Conservation (phyloP, 441 rosid genomes). For the Erodium texanum region DNA sequence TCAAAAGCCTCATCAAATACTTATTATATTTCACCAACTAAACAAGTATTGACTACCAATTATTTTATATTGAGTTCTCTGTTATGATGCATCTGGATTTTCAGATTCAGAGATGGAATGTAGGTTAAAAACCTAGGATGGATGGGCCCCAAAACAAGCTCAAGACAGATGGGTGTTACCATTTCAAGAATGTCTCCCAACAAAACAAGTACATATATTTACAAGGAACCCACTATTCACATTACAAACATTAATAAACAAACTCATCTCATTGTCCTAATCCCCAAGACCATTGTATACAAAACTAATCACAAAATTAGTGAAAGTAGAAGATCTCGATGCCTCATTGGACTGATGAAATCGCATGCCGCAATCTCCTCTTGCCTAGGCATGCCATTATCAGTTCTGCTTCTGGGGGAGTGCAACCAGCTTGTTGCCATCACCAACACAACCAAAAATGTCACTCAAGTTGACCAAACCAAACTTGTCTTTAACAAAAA, state of each 20-base stretch:
- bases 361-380: slow-evolving; percentile 7
- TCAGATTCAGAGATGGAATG: slow-evolving; percentile 1
- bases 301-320: background rate
- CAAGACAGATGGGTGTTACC: background rate
- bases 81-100: background rate
- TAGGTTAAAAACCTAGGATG: background rate
- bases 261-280: background rate
- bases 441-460: background rate
- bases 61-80: background rate
- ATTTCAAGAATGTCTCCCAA: background rate
- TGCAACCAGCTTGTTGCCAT: background rate
- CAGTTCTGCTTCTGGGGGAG: background rate
- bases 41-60: background rate
- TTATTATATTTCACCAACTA: background rate
- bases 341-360: background rate
- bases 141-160: background rate
- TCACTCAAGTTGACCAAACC: background rate
- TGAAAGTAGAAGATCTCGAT: background rate
- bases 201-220: too few species aligned
- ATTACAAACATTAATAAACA: background rate
- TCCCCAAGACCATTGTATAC: background rate
- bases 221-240: background rate
- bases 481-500: background rate
- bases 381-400: background rate
- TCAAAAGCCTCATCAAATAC: slow-evolving; percentile 1